Evolutionary conservation across 306 rosid species (phyloP).

Genomic region (Vigna trinervia): DNA sequence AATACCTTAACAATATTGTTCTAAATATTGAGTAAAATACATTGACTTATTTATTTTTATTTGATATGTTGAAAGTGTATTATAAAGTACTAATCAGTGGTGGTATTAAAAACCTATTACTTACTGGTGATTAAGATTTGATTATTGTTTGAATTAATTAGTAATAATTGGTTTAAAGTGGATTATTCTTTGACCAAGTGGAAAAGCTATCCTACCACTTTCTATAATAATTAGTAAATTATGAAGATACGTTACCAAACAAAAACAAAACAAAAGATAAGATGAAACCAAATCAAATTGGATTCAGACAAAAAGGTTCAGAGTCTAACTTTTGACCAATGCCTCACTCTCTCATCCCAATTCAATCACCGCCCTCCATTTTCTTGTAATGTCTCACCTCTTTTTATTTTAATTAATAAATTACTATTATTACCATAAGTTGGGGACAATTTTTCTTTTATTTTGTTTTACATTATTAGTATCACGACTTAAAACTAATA

Average conservation of each 20-base stretch:
- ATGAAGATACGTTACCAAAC: conserved; percentile 17
- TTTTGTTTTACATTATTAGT: no score
- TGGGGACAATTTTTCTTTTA: no score
- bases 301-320: conserved; percentile 36
- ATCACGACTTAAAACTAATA: no score
- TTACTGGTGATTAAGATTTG: background rate
- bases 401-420: background rate
- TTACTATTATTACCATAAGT: no score
- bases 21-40: no score
- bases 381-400: background rate
- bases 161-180: conserved; percentile 27
- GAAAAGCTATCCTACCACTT: conserved; percentile 41
- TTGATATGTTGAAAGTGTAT: no score
- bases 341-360: background rate
- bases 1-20: no score
- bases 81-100: no score
- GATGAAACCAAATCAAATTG: background rate
- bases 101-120: no score
- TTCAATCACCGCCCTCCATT: conserved; percentile 11
- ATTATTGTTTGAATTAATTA: conserved; percentile 6
- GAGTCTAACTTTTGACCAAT: conserved; percentile 36
- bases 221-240: conserved; percentile 45
- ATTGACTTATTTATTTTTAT: no score
- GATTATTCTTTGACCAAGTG: conserved; percentile 47
- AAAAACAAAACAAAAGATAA: conserved; percentile 31